Evolutionary conservation across 257 asterid species (phyloP).

Genomic region (Gynochthodes officinalis): DNA sequence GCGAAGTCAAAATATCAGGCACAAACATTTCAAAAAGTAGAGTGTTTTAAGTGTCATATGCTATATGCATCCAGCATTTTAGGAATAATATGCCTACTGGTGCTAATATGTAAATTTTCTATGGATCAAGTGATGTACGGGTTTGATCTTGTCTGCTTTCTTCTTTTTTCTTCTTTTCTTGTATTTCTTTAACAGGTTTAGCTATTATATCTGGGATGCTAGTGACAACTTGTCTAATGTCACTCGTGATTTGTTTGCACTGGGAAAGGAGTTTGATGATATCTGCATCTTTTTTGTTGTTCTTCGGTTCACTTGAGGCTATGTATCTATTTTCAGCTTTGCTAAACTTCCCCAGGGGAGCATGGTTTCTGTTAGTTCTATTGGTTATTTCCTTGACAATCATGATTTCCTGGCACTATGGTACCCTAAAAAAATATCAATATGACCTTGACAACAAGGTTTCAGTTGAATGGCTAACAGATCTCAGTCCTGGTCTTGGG

Average conservation of each 20-base stretch:
- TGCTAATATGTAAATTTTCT: neutral
- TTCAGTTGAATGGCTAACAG: conserved; percentile 78
- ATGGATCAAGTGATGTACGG: neutral
- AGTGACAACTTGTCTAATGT: conserved; percentile 87
- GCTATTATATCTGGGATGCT: conserved; percentile 67
- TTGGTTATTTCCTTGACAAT: conserved; percentile 45
- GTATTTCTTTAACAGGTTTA: conserved; percentile 47
- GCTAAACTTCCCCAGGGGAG: conserved; percentile 63
- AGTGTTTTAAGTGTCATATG: neutral
- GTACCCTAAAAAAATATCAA: conserved; percentile 71
- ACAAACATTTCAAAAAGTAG: neutral
- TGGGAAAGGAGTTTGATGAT: conserved; percentile 60
- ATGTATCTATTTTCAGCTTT: conserved; percentile 55
- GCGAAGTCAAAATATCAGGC: neutral
- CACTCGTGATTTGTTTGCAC: conserved; percentile 73
- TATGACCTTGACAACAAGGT: conserved; percentile 80
- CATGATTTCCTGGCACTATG: conserved; percentile 94
- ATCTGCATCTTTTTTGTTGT: conserved; percentile 52
- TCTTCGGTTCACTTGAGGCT: conserved; percentile 71
- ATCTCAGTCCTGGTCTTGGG: conserved; percentile 70
- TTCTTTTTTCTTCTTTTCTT: neutral
- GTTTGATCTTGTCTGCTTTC: neutral
- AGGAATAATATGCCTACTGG: neutral
- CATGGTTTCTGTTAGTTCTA: conserved; percentile 65
- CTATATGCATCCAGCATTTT: neutral